Base-by-base conservation (phyloP, 1,284 basidiomycete species). In the Tremellales sp. region DNA sequence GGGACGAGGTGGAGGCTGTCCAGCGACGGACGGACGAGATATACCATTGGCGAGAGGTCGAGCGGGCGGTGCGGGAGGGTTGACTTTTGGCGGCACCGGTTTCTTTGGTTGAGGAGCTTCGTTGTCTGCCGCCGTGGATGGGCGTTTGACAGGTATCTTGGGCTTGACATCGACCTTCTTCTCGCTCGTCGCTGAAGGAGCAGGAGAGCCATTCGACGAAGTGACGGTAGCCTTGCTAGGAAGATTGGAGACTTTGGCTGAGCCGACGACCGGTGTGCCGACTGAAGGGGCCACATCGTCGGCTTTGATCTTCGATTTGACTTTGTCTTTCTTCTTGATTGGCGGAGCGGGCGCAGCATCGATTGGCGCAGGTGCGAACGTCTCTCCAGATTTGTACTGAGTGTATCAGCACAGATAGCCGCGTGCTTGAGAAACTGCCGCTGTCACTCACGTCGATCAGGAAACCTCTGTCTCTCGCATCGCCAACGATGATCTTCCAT, bases 401-500 rank as follows among this genome's bases (percentile, higher is more conserved):
- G 0, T 11, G n/a, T n/a, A 27, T 33, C 31, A 45, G 46, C 19
- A 13, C 21, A 24, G 31, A 27, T n/a, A n/a, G n/a, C n/a, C n/a
- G n/a, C n/a, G 23, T 45, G 48, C 12, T 26, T 39, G 7, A 39
- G 35, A n/a, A 45, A 26, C 23, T 27, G 37, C 22, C 27, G 39
- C 46, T 44, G 48, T 15, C 26, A 65, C 76, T 58, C 51, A 78
- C 78, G 41, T 76, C 64, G 26, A 75, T 54, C 8, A 78, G 62
- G 31, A 75, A 66, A 0, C 67, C 67, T 29, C 79, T 61, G 7
- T 73, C 64, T 48, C 82, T 78, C 1, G 92, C 89, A 69, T 97
- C 86, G 8, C 76, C 71, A 21, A 96, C 79, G 35, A 96, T 89
- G 24, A 79, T 76, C 48, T 78, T 80, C 92, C 92, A 97, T 12